These are phyloP conservation scores for Diaporthe eres DNA, from an alignment of 2,329 filamentous ascomycete species.

Conservation along the genomic window DNA sequence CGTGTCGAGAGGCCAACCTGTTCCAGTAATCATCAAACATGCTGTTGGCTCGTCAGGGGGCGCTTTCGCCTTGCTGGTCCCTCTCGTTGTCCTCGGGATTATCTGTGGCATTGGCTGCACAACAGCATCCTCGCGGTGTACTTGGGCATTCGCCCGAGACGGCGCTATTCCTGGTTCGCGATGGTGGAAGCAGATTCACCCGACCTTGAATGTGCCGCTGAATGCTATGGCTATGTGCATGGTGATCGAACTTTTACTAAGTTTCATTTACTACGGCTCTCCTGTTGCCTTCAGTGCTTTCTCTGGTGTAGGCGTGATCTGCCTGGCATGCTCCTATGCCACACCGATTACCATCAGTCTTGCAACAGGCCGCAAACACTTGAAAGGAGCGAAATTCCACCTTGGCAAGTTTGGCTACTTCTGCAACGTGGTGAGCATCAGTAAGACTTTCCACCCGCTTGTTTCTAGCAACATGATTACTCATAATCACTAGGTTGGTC, in stretches of 20 bases:
- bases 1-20: not conserved
- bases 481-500: not conserved
- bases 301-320: not conserved
- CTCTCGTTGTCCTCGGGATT: not conserved
- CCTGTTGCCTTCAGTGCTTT: not conserved
- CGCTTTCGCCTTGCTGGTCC: not conserved
- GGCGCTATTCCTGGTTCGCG: not conserved
- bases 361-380: not conserved
- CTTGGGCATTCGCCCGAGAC: not conserved
- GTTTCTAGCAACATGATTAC: not conserved
- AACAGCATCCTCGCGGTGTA: not conserved
- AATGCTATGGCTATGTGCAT: not conserved
- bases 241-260: not conserved
- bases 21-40: not conserved
- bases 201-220: not conserved
- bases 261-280: not conserved
- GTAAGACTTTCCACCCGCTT: not conserved
- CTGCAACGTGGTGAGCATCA: not conserved
- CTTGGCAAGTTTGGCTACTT: not conserved
- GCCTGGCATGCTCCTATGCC: not conserved
- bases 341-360: not conserved
- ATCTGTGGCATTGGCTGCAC: not conserved
- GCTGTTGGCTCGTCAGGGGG: not conserved
- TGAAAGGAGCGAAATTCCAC: not conserved
- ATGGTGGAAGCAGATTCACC: not conserved